Evolutionary conservation across 352 stramenopile species (phyloP).

Genomic region (Globisporangium radiosum): DNA sequence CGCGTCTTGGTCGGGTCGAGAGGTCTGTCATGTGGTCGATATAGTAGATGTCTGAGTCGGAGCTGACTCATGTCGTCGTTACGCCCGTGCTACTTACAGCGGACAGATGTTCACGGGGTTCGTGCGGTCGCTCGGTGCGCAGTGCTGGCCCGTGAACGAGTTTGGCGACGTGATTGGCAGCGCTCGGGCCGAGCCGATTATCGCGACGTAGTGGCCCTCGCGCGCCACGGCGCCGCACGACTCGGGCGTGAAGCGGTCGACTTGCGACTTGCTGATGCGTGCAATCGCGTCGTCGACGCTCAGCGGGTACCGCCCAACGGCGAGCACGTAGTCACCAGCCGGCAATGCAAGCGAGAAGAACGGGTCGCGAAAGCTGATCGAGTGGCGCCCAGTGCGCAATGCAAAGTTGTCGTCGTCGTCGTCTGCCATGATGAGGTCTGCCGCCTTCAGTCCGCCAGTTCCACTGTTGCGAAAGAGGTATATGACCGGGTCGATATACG

Average conservation of each 20-base stretch:
- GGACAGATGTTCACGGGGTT: slow-evolving; percentile 8
- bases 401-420: slow-evolving; percentile 65
- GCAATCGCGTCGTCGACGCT: slow-evolving; percentile 47
- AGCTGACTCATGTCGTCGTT: background rate
- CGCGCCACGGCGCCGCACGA: slow-evolving; percentile 31
- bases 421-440: slow-evolving; percentile 40
- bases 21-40: background rate
- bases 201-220: slow-evolving; percentile 50
- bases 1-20: too few relatives aligned
- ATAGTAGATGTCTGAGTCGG: background rate
- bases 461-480: slow-evolving; percentile 48
- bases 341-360: slow-evolving; percentile 57
- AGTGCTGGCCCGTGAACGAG: slow-evolving; percentile 39
- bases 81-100: background rate
- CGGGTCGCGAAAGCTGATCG: slow-evolving; percentile 68
- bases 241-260: slow-evolving; percentile 39
- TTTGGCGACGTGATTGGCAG: slow-evolving; percentile 30
- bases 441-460: slow-evolving; percentile 18
- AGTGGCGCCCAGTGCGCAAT: slow-evolving; percentile 33
- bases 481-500: slow-evolving; percentile 57
- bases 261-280: slow-evolving; percentile 20
- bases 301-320: slow-evolving; percentile 61
- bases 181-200: slow-evolving; percentile 28
- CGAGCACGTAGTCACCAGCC: slow-evolving; percentile 43
- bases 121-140: slow-evolving; percentile 11